Conservation (phyloP, 192 early-diverging fungal genomes). For the Linnemannia elongata region DNA sequence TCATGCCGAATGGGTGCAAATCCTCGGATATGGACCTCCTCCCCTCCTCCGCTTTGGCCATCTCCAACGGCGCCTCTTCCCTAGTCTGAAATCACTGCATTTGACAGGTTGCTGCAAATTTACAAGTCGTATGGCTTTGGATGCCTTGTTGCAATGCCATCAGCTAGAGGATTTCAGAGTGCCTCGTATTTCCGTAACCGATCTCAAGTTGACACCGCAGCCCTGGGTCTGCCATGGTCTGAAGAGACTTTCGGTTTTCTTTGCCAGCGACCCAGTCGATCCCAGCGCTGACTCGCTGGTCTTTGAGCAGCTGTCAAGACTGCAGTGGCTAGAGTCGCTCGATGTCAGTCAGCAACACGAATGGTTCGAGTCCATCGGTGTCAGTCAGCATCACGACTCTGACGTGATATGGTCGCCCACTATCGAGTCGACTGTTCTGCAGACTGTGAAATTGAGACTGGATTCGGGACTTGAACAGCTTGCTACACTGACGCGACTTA, state of each 20-base stretch:
- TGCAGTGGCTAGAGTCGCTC: background rate
- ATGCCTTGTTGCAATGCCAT: background rate
- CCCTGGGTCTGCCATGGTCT: background rate
- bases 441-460: no score
- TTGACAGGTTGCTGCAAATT: background rate
- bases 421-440: no score
- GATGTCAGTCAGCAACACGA: background rate
- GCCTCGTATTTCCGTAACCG: background rate
- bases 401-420: no score
- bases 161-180: background rate
- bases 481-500: no score
- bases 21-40: background rate
- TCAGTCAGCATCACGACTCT: no score
- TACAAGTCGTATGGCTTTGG: background rate
- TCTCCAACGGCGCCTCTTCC: background rate
- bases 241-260: background rate
- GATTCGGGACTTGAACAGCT: no score
- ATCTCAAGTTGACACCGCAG: background rate
- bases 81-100: background rate
- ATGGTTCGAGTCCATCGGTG: no score
- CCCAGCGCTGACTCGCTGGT: background rate
- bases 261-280: background rate
- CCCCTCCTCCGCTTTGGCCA: background rate
- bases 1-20: background rate
- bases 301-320: background rate